phyloP scores from a whole-genome alignment of 2,329 filamentous ascomycete genomes.

The Scedosporium minutisporum region DNA sequence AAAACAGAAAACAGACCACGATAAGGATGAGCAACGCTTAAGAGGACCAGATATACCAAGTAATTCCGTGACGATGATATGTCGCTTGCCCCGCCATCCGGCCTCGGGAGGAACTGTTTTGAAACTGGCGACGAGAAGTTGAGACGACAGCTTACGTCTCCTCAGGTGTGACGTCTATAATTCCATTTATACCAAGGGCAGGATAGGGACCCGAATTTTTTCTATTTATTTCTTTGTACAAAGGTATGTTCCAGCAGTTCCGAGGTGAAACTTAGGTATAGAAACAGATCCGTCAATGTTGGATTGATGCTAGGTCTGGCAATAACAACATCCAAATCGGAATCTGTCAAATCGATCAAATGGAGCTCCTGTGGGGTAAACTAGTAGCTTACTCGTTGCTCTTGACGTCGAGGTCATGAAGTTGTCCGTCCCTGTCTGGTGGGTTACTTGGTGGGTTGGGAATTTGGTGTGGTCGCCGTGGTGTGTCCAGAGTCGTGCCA shows the following conservation, averaged over 20 bases:
- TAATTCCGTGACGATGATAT: conserved; percentile 1
- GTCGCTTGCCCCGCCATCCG: neutral
- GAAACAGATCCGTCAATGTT: too few species aligned
- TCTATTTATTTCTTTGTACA: neutral
- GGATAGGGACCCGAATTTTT: neutral
- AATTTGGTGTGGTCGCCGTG: neutral
- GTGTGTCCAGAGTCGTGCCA: neutral
- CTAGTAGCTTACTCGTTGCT: too few species aligned
- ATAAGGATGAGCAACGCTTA: neutral
- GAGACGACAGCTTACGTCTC: neutral
- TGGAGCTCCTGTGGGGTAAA: too few species aligned
- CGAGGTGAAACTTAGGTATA: too few species aligned
- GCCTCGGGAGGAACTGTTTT: neutral
- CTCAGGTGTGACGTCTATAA: neutral
- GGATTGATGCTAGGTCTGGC: too few species aligned
- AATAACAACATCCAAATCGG: too few species aligned
- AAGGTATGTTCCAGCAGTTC: neutral
- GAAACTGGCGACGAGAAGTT: neutral
- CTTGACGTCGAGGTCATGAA: too few species aligned
- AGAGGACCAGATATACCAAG: neutral
- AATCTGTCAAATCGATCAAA: too few species aligned
- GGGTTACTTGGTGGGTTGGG: neutral
- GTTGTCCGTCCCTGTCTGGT: neutral
- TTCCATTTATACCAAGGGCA: neutral
- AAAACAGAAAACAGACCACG: neutral